Conservation (phyloP, 352 stramenopile genomes). For the Globisporangium paddicum region DNA sequence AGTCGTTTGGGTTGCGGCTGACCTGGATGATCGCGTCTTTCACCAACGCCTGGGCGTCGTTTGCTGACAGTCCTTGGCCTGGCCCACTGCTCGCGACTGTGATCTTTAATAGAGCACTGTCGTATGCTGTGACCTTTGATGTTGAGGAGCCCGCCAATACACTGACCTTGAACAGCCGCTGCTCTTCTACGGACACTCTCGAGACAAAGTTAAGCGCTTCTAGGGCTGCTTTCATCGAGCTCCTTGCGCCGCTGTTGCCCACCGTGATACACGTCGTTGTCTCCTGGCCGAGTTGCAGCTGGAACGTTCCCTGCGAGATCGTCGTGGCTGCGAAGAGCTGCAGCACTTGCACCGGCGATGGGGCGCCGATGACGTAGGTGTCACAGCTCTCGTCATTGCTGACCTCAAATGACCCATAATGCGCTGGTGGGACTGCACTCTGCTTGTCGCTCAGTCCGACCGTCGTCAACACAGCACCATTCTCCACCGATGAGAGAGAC, state of each 20-base stretch:
- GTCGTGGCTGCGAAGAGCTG: conserved; percentile 67
- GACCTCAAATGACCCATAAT: conserved; percentile 54
- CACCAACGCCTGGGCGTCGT: conserved; percentile 25
- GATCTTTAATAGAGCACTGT: conserved; percentile 18
- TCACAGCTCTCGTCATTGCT: conserved; percentile 56
- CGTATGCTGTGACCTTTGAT: conserved; percentile 43
- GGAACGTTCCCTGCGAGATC: conserved; percentile 44
- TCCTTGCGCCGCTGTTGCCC: conserved; percentile 19
- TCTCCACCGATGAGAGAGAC: conserved; percentile 41
- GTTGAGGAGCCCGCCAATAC: conserved; percentile 32
- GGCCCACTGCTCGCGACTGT: conserved; percentile 28
- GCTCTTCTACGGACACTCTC: conserved; percentile 44
- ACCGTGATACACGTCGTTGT: conserved; percentile 51
- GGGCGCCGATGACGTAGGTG: conserved; percentile 55
- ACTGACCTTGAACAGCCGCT: conserved; percentile 54
- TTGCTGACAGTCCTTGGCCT: conserved; percentile 29
- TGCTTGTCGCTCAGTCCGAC: conserved; percentile 22
- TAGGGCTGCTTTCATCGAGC: conserved; percentile 32
- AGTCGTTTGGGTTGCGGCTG: conserved; percentile 70
- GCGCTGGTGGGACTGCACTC: conserved; percentile 19
- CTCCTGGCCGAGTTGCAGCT: conserved; percentile 47
- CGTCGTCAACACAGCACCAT: conserved; percentile 14
- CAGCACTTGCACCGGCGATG: conserved; percentile 58
- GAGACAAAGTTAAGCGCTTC: conserved; percentile 38
- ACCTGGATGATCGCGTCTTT: conserved; percentile 51